Evolutionary conservation across 1,284 basidiomycete genomes (phyloP).

Genomic region (Boletellus deceptivus): DNA sequence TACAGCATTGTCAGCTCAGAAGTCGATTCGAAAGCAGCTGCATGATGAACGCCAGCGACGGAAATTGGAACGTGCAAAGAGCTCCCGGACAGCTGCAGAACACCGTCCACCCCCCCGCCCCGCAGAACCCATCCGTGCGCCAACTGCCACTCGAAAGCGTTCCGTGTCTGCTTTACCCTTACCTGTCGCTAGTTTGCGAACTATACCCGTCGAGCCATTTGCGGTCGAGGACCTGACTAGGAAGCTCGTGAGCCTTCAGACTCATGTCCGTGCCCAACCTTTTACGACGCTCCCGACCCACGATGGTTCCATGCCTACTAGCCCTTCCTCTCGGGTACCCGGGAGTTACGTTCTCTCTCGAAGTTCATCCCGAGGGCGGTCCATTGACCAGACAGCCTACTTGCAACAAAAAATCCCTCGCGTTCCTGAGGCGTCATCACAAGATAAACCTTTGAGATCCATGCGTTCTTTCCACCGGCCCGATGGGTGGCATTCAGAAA

Average conservation of each 20-base stretch:
- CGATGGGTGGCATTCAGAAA: conserved; percentile 31
- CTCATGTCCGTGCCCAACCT: conserved; percentile 20
- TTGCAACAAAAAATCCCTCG: conserved; percentile 19
- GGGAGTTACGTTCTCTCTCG: conserved; percentile 18
- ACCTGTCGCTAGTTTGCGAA: conserved; percentile 8
- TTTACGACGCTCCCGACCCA: conserved; percentile 4
- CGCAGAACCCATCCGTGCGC: conserved; percentile 2
- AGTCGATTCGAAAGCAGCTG: conserved; percentile 69
- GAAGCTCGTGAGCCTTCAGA: conserved; percentile 55
- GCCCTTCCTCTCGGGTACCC: conserved; percentile 10
- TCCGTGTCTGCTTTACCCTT: conserved; percentile 30
- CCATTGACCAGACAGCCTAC: conserved; percentile 23
- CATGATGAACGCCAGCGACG: conserved; percentile 63
- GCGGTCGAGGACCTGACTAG: conserved; percentile 57
- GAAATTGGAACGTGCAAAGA: conserved; percentile 46
- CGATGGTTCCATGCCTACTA: conserved; percentile 9
- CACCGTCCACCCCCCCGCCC: conserved; percentile 13
- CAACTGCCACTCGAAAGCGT: conserved; percentile 25
- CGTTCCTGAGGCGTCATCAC: conserved; percentile 25
- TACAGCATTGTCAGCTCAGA: conserved; percentile 72
- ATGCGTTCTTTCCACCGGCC: conserved; percentile 60
- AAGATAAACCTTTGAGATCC: conserved; percentile 41
- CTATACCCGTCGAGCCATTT: conserved; percentile 38
- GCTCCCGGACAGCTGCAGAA: conserved; percentile 14
- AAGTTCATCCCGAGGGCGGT: conserved; percentile 22